These are phyloP conservation scores for Gamarada debralockiae DNA, from an alignment of 495 filamentous ascomycete species.

Conservation along the genomic window DNA sequence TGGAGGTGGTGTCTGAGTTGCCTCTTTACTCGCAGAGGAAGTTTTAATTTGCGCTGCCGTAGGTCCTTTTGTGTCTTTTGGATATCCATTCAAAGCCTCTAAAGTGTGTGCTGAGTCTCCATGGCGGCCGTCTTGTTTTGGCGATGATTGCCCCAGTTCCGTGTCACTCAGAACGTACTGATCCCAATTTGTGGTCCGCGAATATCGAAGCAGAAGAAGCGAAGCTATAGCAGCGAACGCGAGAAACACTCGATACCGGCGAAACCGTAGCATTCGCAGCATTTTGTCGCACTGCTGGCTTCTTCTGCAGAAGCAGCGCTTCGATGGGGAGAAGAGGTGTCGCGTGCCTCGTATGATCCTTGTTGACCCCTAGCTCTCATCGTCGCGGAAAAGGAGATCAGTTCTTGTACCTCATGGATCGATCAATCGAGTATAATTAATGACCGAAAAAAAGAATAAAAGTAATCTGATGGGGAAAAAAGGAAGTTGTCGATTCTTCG, in stretches of 20 bases:
- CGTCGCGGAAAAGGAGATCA: too few relatives aligned
- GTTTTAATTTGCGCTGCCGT: not conserved
- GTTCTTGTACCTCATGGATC: too few relatives aligned
- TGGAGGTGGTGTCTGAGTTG: not conserved
- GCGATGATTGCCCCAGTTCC: constrained; percentile 3
- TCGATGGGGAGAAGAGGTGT: not conserved
- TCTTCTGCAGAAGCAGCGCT: too few relatives aligned
- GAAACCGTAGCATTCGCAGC: constrained; percentile 62
- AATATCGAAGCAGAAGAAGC: constrained; percentile 63
- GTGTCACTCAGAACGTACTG: constrained; percentile 14
- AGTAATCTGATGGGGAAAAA: too few relatives aligned
- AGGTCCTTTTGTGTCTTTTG: too few relatives aligned
- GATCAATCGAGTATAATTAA: too few relatives aligned
- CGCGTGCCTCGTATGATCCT: not conserved
- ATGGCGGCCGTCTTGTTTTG: constrained; percentile 11
- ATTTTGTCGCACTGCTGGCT: not conserved
- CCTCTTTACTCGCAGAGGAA: not conserved
- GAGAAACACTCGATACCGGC: constrained; percentile 72
- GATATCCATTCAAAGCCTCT: too few relatives aligned
- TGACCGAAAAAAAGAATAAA: too few relatives aligned
- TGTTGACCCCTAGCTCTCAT: too few relatives aligned
- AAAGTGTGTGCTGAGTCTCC: not conserved
- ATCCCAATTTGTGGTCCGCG: constrained; percentile 19
- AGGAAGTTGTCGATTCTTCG: too few relatives aligned
- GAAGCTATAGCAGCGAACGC: constrained; percentile 63